Base-by-base conservation (phyloP, 768 basidiomycete species). In the Rubroboletus satanas region DNA sequence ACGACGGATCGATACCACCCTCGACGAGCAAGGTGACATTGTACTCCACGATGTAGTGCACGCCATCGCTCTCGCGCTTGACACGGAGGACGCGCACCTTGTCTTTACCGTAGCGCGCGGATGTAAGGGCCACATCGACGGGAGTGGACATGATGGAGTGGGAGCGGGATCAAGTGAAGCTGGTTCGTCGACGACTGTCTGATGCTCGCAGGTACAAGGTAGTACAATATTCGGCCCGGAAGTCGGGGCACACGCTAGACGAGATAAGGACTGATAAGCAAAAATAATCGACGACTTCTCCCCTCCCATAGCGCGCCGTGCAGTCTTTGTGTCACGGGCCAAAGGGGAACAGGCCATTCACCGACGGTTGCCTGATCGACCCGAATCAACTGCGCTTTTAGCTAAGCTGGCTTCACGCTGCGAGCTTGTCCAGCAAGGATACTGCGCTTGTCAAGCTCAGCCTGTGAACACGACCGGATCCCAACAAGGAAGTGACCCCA, bases 91-190 rank as follows among this genome's bases (percentile, higher is more conserved):
- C 88, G 23, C 93, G 82, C 15, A 98, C 82, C 59, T 87, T 85
- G 71, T 92, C 87, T 74, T 98, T 98, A 11, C 94, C 94, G 63
- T 94, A 92, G 26, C 83, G 82, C 1, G 90, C 86, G 18, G 69
- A 63, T 3, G 74, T 67, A 52, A 83, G 79, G 31, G 54, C 49
- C 9, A 54, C 61, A 42, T 66, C 45, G 31, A 32, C 45, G 38
- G 47, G 29, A 17, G 50, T 17, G 21, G 66, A 28, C 65, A 82
- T 55, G 80, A 63, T 26, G 26, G 12, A 28, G 5, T 17, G 7
- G 1, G 26, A 50, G 35, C 23, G 7, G 12, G 32, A 37, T 45
- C 29, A 44, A 12, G 43, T 31, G n/a, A 23, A 28, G 45, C 11
- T 7, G 33, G 21, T 12, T 7, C 12, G 18, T 21, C 43, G 9